Percentiles rank a stretch among this genome's conserved stretches.
phyloP scores from a whole-genome alignment of 2,329 filamentous ascomycete species.

The Alternaria arbusti region DNA sequence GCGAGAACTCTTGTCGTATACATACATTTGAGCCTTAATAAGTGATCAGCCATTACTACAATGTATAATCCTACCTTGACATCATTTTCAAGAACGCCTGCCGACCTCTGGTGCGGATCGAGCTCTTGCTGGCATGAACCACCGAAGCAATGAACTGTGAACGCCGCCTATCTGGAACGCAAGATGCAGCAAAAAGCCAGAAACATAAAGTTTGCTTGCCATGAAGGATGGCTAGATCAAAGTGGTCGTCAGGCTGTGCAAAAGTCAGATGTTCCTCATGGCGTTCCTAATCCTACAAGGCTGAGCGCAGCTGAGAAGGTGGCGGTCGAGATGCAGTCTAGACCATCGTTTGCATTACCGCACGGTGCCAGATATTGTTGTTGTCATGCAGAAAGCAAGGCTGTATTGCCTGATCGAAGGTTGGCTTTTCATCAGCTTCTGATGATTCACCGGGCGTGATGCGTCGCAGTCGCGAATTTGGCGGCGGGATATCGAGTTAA shows the following conservation, averaged over 20 bases:
- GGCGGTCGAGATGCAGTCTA: no score
- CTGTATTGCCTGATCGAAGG: neutral
- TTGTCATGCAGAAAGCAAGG: neutral
- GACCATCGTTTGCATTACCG: no score
- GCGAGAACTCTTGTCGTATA: neutral
- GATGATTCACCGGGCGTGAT: neutral
- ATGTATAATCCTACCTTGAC: no score
- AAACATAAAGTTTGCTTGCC: no score
- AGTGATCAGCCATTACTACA: neutral
- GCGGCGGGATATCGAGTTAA: neutral
- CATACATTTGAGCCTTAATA: neutral
- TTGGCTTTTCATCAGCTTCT: neutral
- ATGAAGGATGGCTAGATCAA: no score
- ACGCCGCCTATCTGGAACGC: neutral
- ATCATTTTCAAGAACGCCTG: no score
- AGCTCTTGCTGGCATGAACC: neutral
- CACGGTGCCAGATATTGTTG: neutral
- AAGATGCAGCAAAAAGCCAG: no score
- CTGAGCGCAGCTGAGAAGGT: neutral
- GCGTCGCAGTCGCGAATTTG: neutral
- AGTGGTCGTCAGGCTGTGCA: no score
- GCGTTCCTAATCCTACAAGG: no score
- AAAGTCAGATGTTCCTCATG: no score
- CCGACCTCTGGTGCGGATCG: neutral
- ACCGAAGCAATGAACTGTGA: neutral